phyloP scores from a whole-genome alignment of 176 grass and related monocot genomes.

The Tillandsia fasciculata region DNA sequence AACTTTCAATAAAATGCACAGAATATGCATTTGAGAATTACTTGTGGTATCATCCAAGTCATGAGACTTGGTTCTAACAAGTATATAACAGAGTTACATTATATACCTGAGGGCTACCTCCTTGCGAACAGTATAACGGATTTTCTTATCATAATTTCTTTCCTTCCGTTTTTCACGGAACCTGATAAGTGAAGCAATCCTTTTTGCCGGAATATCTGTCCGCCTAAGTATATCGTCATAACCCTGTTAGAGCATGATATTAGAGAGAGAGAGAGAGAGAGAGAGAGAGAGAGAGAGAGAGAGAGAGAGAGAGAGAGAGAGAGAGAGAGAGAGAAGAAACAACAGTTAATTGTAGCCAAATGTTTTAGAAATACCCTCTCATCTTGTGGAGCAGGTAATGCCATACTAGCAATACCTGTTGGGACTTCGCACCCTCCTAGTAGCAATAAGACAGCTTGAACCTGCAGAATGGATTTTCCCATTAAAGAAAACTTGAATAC shows the following conservation, averaged over 20 bases:
- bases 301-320: constrained; percentile 5
- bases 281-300: constrained; percentile 9
- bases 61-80: neutral
- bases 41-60: neutral
- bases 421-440: constrained; percentile 66
- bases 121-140: constrained; percentile 84
- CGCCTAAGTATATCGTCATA: constrained; percentile 79
- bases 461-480: constrained; percentile 38
- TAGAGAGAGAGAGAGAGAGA: constrained; percentile 3
- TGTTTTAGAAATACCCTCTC: constrained; percentile 32
- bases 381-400: constrained; percentile 42
- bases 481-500: constrained; percentile 1
- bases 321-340: constrained; percentile 2
- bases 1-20: neutral
- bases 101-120: constrained; percentile 84
- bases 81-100: neutral
- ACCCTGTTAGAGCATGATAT: constrained; percentile 38
- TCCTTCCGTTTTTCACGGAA: constrained; percentile 91
- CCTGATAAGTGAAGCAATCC: constrained; percentile 78
- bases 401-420: constrained; percentile 26
- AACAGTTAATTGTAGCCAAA: neutral
- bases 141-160: constrained; percentile 98
- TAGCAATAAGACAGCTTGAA: constrained; percentile 72
- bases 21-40: neutral
- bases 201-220: constrained; percentile 78